These are phyloP conservation scores for Xerocomus brunneocitrinus DNA, from an alignment of 768 basidiomycete species.

Conservation along the genomic window DNA sequence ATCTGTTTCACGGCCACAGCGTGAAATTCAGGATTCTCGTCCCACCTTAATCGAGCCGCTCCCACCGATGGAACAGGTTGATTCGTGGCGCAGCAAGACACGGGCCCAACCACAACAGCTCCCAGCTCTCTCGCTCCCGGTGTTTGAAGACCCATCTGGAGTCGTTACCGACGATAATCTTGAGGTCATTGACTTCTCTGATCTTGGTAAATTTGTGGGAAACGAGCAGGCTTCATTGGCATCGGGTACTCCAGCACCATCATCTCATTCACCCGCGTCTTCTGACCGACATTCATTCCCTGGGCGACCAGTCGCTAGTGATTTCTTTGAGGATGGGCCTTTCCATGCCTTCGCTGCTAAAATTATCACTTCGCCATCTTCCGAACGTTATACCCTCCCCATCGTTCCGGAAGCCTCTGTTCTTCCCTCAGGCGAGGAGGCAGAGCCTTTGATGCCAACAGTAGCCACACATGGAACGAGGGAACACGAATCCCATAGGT, in stretches of 20 bases:
- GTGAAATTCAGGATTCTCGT: conserved; percentile 8
- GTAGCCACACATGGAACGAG: conserved; percentile 10
- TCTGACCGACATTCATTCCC: conserved; percentile 27
- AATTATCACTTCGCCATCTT: conserved; percentile 9
- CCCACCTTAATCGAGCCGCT: conserved; percentile 23
- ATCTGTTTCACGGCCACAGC: conserved; percentile 23
- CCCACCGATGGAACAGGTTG: conserved; percentile 35
- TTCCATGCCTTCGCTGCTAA: conserved; percentile 39
- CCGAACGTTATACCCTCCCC: conserved; percentile 15
- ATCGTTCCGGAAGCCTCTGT: conserved; percentile 14
- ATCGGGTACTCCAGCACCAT: conserved; percentile 10
- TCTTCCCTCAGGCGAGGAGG: conserved; percentile 7
- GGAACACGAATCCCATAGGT: conserved; percentile 18
- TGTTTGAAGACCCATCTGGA: conserved; percentile 36
- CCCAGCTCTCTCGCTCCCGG: conserved; percentile 29
- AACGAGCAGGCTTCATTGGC: conserved; percentile 20
- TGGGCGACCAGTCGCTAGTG: conserved; percentile 55
- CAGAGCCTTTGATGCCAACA: neutral
- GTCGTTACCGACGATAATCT: conserved; percentile 54
- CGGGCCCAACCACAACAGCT: conserved; percentile 26
- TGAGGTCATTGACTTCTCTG: conserved; percentile 78
- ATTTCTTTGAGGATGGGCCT: conserved; percentile 61
- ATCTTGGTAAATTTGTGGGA: conserved; percentile 67
- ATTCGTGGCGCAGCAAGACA: conserved; percentile 65
- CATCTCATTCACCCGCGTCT: conserved; percentile 17